phyloP scores from a whole-genome alignment of 176 grass and related monocot genomes.

The Triticum dicoccoides region DNA sequence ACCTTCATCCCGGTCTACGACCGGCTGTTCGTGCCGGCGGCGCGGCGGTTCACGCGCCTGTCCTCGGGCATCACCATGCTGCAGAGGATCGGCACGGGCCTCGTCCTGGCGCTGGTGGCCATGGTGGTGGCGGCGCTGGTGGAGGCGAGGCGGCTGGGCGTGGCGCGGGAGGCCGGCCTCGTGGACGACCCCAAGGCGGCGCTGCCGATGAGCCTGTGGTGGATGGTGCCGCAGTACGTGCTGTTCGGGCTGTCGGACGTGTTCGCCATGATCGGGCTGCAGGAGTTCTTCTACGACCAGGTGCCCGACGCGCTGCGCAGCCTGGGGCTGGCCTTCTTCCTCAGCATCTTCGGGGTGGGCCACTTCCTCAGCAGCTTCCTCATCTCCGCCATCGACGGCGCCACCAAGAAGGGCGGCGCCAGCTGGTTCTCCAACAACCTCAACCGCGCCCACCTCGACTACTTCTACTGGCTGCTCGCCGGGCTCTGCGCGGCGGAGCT shows the following conservation, averaged over 20 bases:
- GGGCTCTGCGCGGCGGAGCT: constrained; percentile 35
- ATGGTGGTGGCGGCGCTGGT: constrained; percentile 45
- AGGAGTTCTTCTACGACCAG: constrained; percentile 98
- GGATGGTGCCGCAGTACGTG: constrained; percentile 85
- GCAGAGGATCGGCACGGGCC: constrained; percentile 46
- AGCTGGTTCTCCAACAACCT: constrained; percentile 41
- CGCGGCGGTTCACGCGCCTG: constrained; percentile 19
- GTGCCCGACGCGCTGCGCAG: constrained; percentile 54
- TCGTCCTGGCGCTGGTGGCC: constrained; percentile 26
- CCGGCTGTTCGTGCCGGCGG: constrained; percentile 25
- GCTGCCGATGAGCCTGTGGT: constrained; percentile 86
- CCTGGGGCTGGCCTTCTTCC: constrained; percentile 40
- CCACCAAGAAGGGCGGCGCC: constrained; percentile 35
- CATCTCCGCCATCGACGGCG: constrained; percentile 41
- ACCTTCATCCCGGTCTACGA: constrained; percentile 52
- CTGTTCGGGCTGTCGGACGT: constrained; percentile 70
- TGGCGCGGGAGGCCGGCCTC: constrained; percentile 33
- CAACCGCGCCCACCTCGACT: constrained; percentile 43
- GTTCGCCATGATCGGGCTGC: constrained; percentile 74
- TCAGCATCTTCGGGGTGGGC: constrained; percentile 44
- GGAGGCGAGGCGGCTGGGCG: constrained; percentile 38
- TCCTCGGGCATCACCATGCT: constrained; percentile 55
- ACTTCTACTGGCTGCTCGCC: constrained; percentile 62
- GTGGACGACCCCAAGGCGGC: constrained; percentile 36
- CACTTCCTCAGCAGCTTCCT: constrained; percentile 46